These are phyloP conservation scores for Mycocentrospora acerina DNA, from an alignment of 2,329 filamentous ascomycete species.

Conservation along the genomic window DNA sequence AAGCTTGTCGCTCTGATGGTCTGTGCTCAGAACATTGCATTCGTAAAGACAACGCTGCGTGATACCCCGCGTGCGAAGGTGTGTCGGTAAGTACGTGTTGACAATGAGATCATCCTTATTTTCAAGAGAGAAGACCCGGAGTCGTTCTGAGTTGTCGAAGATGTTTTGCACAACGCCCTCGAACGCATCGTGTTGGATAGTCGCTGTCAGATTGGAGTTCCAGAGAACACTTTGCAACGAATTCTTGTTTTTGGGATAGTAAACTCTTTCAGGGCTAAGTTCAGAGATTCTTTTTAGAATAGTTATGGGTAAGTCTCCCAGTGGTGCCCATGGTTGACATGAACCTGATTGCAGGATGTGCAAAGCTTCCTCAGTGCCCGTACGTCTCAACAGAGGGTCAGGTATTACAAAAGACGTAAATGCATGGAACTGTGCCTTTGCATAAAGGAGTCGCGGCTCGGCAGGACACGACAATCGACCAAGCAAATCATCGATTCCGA, in stretches of 20 bases:
- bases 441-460: conserved; percentile 57
- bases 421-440: conserved; percentile 62
- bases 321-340: conserved; percentile 44
- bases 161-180: conserved; percentile 14
- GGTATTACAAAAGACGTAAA: conserved; percentile 60
- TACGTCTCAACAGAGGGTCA: conserved; percentile 59
- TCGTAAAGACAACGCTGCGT: conserved; percentile 12
- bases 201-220: conserved; percentile 23
- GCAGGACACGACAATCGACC: conserved; percentile 59
- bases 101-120: conserved; percentile 5
- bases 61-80: conserved; percentile 16
- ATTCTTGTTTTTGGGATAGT: conserved; percentile 29
- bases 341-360: conserved; percentile 52
- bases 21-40: conserved; percentile 31
- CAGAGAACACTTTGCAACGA: conserved; percentile 36
- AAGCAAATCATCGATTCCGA: conserved; percentile 56
- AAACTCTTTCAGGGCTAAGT: conserved; percentile 40
- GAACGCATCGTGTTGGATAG: conserved; percentile 38
- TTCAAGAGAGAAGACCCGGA: conserved; percentile 13
- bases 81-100: conserved; percentile 6
- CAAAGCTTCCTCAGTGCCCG: conserved; percentile 63
- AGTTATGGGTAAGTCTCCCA: conserved; percentile 1
- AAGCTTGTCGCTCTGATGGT: conserved; percentile 2
- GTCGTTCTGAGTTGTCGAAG: conserved; percentile 10
- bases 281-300: conserved; percentile 30